phyloP scores from a whole-genome alignment of 192 early-diverging fungal species.

The Gorgonomyces haynaldii region DNA sequence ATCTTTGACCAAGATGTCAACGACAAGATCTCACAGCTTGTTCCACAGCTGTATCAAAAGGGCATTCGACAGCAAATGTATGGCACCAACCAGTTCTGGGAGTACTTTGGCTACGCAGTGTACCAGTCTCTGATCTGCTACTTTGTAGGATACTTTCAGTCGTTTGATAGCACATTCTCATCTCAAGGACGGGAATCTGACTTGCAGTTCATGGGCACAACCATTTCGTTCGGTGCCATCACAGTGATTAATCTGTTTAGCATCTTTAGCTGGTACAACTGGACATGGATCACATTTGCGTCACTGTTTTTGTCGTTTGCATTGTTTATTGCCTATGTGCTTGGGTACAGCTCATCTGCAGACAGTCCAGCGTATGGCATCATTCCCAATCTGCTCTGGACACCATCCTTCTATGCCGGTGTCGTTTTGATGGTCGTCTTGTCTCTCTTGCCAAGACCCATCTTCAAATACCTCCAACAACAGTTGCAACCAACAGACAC shows the following conservation, averaged over 20 bases:
- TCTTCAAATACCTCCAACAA: slow-evolving; percentile 48
- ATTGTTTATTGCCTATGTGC: slow-evolving; percentile 55
- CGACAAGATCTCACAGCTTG: slow-evolving; percentile 27
- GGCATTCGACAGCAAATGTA: slow-evolving; percentile 78
- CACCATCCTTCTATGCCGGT: slow-evolving; percentile 64
- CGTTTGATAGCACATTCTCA: slow-evolving; percentile 41
- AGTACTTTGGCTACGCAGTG: slow-evolving; percentile 78
- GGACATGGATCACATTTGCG: slow-evolving; percentile 67
- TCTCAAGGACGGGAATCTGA: slow-evolving; percentile 40
- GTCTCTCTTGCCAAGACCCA: slow-evolving; percentile 58
- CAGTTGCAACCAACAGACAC: slow-evolving; percentile 30
- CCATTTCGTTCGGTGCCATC: slow-evolving; percentile 67
- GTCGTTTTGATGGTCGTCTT: slow-evolving; percentile 56
- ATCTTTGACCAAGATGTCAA: slow-evolving; percentile 65
- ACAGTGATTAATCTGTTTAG: slow-evolving; percentile 71
- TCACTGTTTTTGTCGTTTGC: slow-evolving; percentile 54
- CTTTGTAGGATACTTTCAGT: slow-evolving; percentile 63
- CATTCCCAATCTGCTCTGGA: slow-evolving; percentile 46
- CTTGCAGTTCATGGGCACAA: slow-evolving; percentile 61
- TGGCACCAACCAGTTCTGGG: slow-evolving; percentile 71
- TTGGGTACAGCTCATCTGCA: slow-evolving; percentile 47
- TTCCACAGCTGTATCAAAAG: slow-evolving; percentile 62
- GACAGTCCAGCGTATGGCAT: slow-evolving; percentile 60
- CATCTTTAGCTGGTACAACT: slow-evolving; percentile 67
- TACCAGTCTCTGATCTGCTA: slow-evolving; percentile 81